Base-by-base conservation (phyloP, 257 asterid genomes). In the Solanum dulcamara region DNA sequence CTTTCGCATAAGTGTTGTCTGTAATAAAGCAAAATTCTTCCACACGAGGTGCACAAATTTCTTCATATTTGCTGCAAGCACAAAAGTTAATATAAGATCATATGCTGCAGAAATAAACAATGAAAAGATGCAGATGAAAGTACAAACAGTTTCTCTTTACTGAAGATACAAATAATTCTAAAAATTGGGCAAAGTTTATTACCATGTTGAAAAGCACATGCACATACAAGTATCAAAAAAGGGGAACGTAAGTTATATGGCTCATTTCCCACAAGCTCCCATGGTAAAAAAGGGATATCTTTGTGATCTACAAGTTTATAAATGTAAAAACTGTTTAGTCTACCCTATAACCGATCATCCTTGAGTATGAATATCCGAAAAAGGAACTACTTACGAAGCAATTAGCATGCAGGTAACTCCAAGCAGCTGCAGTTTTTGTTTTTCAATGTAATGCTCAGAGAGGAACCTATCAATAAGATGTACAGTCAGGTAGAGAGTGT, bases 371-470 rank as follows among this genome's bases (percentile, higher is more conserved):
- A 28, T 79, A 11, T 48, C 66, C 71, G 53, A 68, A 87, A 84
- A 26, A 40, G 33, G 51, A 74, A 42, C 64, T 81, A 91, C 92
- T 93, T 95, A 97, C 99, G 98, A 97, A 83, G 99, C 95, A 91
- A 95, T 94, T 83, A 97, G 94, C 98, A 97, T 92, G 98, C 98
- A 95, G 84, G 99, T 95, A 82, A 97, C 97, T 18, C 99, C 99
- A 87, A 97, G 94, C 84, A 97, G 94, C 88, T 97, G 99, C 87
- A 97, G 90, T 87, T 93, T 97, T 88, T 91, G 97, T 90, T 93
- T 97, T 91, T 95, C 97, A 70, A 95, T 90, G 88, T 90, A 91
- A 83, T 89, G 92, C 86, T 85, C 93, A 28, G 98, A 92, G 67
- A 97, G 92, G 88, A 89, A 97, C 71, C 98, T 91, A 87, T 97